Conservation (phyloP, 1,284 basidiomycete species). For the Heterobasidion parviporum region DNA sequence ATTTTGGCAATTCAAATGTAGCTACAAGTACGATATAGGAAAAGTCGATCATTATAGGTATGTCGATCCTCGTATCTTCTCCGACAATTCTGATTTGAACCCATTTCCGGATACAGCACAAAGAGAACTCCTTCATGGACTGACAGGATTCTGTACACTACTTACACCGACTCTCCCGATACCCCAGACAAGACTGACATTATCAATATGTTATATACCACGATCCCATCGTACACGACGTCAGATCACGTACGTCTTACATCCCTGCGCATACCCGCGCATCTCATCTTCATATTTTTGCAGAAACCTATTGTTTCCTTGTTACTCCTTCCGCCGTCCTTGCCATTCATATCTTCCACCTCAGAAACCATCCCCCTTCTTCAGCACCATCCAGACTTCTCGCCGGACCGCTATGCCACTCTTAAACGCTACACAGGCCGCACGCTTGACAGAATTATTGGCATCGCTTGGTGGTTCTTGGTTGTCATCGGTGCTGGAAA, state of each 20-base stretch:
- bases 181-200: constrained; percentile 45
- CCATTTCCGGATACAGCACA: constrained; percentile 28
- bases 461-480: constrained; percentile 68
- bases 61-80: constrained; percentile 14
- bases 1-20: constrained; percentile 82
- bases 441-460: constrained; percentile 62
- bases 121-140: constrained; percentile 91
- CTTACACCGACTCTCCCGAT: constrained; percentile 60
- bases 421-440: constrained; percentile 59
- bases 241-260: constrained; percentile 57
- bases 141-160: constrained; percentile 86
- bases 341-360: constrained; percentile 10
- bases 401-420: constrained; percentile 42
- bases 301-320: constrained; percentile 68
- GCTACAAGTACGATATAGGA: constrained; percentile 82
- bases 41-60: constrained; percentile 76
- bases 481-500: constrained; percentile 72
- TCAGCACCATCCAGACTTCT: constrained; percentile 40
- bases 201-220: constrained; percentile 62
- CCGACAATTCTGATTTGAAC: not conserved
- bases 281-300: constrained; percentile 3
- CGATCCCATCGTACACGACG: constrained; percentile 66
- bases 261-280: not conserved
- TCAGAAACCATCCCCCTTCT: constrained; percentile 29
- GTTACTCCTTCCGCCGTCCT: constrained; percentile 43